Evolutionary conservation across 331 rosid species (phyloP).

Genomic region (Rosa hybrid): DNA sequence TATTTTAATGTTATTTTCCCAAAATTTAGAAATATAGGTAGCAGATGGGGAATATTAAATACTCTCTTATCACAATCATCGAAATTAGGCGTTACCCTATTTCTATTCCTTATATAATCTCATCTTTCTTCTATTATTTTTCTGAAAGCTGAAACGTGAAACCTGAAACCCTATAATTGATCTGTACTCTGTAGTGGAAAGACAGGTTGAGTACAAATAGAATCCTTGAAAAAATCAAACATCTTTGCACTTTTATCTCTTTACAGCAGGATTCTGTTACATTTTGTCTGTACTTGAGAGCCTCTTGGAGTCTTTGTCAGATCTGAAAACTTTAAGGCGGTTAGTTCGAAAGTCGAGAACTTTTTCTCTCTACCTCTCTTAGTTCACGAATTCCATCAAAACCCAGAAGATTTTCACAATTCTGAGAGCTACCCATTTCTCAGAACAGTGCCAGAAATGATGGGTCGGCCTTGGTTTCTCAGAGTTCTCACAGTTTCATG

Average conservation of each 20-base stretch:
- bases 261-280: slow-evolving; percentile 10
- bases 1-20: background rate
- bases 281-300: background rate
- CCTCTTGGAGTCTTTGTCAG: background rate
- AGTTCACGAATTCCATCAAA: slow-evolving; percentile 11
- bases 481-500: slow-evolving; percentile 41
- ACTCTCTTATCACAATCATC: background rate
- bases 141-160: background rate
- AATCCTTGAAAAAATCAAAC: background rate
- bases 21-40: background rate
- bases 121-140: background rate
- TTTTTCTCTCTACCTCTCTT: too few relatives aligned
- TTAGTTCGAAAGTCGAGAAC: slow-evolving; percentile 11
- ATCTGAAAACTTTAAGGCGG: slow-evolving; percentile 29
- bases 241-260: background rate
- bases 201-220: slow-evolving; percentile 2
- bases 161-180: background rate
- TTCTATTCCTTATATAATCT: background rate
- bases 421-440: slow-evolving; percentile 36
- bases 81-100: background rate
- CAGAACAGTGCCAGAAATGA: slow-evolving; percentile 22
- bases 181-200: background rate
- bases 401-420: slow-evolving; percentile 8
- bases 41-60: background rate
- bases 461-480: slow-evolving; percentile 54